phyloP scores from a whole-genome alignment of 176 grass and related monocot species.

The Musa beccarii region DNA sequence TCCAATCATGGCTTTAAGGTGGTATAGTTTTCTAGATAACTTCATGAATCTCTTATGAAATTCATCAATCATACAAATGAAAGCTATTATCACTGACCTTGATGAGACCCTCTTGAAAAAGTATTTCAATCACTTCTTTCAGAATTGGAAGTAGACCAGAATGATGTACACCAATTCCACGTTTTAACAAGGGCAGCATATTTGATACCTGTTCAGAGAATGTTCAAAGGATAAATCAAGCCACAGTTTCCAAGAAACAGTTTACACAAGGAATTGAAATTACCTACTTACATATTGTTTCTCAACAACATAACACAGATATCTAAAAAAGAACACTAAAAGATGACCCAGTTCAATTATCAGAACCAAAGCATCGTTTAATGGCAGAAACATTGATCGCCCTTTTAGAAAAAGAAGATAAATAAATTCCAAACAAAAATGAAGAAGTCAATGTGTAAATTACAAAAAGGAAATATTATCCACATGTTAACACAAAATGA shows the following conservation, averaged over 20 bases:
- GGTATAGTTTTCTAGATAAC: not conserved
- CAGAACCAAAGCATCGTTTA: no score
- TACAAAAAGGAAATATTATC: no score
- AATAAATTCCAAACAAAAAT: no score
- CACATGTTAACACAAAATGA: no score
- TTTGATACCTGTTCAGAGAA: conserved; percentile 53
- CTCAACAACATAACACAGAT: not conserved
- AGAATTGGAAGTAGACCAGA: conserved; percentile 88
- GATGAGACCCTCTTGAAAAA: conserved; percentile 94
- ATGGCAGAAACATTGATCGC: no score
- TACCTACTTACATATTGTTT: not conserved
- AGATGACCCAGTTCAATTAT: no score
- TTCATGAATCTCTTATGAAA: no score
- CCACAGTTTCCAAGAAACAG: not conserved
- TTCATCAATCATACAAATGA: not conserved
- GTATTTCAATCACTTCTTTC: conserved; percentile 98
- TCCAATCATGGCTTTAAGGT: not conserved
- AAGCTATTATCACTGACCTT: conserved; percentile 40
- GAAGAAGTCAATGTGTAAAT: no score
- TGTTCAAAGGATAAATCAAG: not conserved
- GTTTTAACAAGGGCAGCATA: conserved; percentile 83
- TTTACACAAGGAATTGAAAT: not conserved
- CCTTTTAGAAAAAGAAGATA: no score
- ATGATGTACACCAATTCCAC: conserved; percentile 91
- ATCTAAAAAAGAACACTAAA: no score